Evolutionary conservation across 768 basidiomycete species (phyloP).

Genomic region (Nidularia pulvinata): DNA sequence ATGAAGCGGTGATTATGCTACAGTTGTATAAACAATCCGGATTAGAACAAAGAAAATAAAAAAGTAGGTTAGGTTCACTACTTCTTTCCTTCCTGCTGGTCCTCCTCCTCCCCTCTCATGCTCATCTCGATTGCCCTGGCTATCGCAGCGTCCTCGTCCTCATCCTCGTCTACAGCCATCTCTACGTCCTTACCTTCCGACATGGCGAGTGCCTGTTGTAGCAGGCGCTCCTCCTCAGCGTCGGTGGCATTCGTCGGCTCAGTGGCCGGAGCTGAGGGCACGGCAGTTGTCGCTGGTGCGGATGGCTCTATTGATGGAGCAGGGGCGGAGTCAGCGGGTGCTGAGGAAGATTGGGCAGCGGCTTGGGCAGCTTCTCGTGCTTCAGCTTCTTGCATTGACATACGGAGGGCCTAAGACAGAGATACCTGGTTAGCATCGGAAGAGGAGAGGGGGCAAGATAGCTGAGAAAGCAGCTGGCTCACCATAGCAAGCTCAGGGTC

Average conservation of each 20-base stretch:
- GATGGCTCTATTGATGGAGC: slow-evolving; percentile 13
- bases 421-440: neutral
- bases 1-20: neutral
- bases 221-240: slow-evolving; percentile 76
- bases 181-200: slow-evolving; percentile 55
- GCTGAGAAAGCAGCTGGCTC: no score
- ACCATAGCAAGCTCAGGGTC: slow-evolving; percentile 99
- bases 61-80: slow-evolving; percentile 11
- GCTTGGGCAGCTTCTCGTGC: slow-evolving; percentile 67
- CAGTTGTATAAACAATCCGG: neutral
- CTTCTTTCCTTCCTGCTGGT: slow-evolving; percentile 40
- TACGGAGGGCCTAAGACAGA: slow-evolving; percentile 76
- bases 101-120: slow-evolving; percentile 66
- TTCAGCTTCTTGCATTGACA: slow-evolving; percentile 96
- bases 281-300: slow-evolving; percentile 37
- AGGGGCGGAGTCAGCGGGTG: slow-evolving; percentile 29
- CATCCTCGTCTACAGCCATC: slow-evolving; percentile 45
- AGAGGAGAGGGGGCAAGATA: neutral
- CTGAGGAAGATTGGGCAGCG: slow-evolving; percentile 26
- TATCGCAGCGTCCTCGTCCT: slow-evolving; percentile 89
- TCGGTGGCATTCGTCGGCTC: slow-evolving; percentile 44
- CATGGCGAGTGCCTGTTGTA: slow-evolving; percentile 70
- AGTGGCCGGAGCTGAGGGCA: slow-evolving; percentile 18
- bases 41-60: neutral
- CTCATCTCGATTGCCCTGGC: slow-evolving; percentile 93